These are phyloP conservation scores for Solanum habrochaites DNA, from an alignment of 257 asterid genomes.

Conservation along the genomic window DNA sequence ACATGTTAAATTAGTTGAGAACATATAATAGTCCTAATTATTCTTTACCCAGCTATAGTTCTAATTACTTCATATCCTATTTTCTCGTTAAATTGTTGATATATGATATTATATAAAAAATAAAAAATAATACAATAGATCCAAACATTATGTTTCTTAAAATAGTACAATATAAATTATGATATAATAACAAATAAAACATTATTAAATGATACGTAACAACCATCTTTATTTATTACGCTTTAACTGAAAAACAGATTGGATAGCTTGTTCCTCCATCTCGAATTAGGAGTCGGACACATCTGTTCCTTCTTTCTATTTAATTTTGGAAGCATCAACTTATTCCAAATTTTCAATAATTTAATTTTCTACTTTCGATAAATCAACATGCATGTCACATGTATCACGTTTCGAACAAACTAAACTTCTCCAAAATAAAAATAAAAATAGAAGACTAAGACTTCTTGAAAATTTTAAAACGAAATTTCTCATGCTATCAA, in stretches of 20 bases:
- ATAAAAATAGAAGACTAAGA: not conserved
- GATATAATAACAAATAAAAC: rapidly evolving
- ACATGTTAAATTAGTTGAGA: too few species aligned
- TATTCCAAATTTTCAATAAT: not conserved
- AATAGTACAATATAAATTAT: too few species aligned
- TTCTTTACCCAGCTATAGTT: too few species aligned
- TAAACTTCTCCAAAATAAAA: too few species aligned
- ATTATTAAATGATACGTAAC: not conserved
- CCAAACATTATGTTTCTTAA: rapidly evolving
- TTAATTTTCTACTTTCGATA: not conserved
- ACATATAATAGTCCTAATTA: too few species aligned
- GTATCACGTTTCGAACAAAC: not conserved
- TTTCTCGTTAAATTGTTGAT: too few species aligned
- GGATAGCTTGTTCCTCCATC: not conserved
- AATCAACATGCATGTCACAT: not conserved
- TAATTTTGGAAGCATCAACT: not conserved
- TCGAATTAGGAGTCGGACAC: not conserved
- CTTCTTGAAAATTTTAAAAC: not conserved
- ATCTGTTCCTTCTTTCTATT: not conserved
- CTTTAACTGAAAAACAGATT: not conserved
- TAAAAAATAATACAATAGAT: rapidly evolving
- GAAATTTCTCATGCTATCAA: too few species aligned
- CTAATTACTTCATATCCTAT: too few species aligned
- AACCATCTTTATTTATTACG: not conserved
- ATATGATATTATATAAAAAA: not conserved